Conservation (phyloP, 1,139 yeast species). For the Candida dubliniensis region DNA sequence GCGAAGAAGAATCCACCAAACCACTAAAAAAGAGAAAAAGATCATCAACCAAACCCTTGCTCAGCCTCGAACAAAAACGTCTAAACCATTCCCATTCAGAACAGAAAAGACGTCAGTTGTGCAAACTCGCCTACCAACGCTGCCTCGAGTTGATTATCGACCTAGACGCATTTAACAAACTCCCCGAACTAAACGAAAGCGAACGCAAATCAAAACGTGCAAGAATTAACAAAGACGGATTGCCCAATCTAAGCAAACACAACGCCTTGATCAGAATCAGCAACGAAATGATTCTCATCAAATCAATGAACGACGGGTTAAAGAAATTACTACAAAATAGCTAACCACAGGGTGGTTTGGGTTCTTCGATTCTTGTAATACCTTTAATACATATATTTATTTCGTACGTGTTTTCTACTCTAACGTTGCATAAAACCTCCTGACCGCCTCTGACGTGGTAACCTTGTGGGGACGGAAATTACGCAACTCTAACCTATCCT, state of each 20-base stretch:
- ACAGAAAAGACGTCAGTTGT: constrained; percentile 69
- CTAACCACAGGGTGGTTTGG: background rate
- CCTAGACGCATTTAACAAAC: constrained; percentile 40
- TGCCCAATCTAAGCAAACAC: constrained; percentile 49
- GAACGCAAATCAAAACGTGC: constrained; percentile 42
- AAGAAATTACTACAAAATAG: constrained; percentile 18
- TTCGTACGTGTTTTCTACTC: too few species aligned
- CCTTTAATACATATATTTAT: too few species aligned
- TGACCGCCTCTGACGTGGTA: too few species aligned
- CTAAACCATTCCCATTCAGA: constrained; percentile 73
- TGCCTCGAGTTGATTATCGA: constrained; percentile 44
- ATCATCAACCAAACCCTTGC: constrained; percentile 43
- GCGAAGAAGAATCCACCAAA: constrained; percentile 13
- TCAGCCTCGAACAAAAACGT: constrained; percentile 68
- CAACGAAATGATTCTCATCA: constrained; percentile 39
- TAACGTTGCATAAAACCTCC: too few species aligned
- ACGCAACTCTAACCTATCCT: constrained; percentile 75
- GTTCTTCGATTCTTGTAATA: too few species aligned
- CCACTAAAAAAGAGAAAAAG: constrained; percentile 29
- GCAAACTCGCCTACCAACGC: constrained; percentile 63
- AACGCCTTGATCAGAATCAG: constrained; percentile 46
- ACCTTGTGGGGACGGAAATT: constrained; percentile 48
- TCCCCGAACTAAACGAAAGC: constrained; percentile 22
- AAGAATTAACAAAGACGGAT: constrained; percentile 46
- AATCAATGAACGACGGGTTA: constrained; percentile 35